Base-by-base conservation (phyloP, 768 basidiomycete genomes). In the Imleria badia region DNA sequence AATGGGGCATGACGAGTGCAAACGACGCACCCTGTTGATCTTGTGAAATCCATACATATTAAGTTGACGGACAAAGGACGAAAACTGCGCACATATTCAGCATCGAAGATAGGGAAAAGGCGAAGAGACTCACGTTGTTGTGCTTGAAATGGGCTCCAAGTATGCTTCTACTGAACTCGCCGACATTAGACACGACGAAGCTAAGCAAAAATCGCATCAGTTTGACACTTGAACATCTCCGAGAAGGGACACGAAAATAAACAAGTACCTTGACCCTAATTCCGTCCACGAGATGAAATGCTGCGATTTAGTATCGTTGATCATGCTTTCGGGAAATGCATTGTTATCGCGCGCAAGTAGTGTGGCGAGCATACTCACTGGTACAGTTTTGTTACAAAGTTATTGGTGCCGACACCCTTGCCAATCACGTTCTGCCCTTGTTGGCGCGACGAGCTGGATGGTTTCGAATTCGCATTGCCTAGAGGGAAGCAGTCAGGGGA, bases 1-100 rank as follows among this genome's bases (percentile, higher is more conserved):
- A 30, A 54, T 6, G 19, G 34, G 40, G 40, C 23, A 45, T 3
- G 35, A 38, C n/a, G 51, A 45, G 40, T 39, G 52, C 7, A 48
- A 29, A 22, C 13, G 47, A 76, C 82, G 57, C 54, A 90, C 87
- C 73, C 91, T 81, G 70, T 93, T 93, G 73, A 91, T 91, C 74
- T 95, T 95, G 72, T 94, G 91, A 72, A 95, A 96, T 38, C 92
- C 92, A 63, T 94, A 96, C 91, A 94, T 95, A 76, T 96, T 95
- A 51, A 95, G 80, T 70, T 95, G 94, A 54, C 94, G 85, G 39
- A 95, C 92, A 71, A 97, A 97, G 66, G 89, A 92, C 11, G 93
- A 93, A 70, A 97, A 96, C 86, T 96, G 65, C 10, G 40, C 54
- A 51, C 45, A 50, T 51, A 50, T 51, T 58, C 43, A 60, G 26